Evolutionary conservation across 129 eudicot species (phyloP), one percentile per base, ranked within the genome.

Genomic region (Chrysanthemum makinoi): DNA sequence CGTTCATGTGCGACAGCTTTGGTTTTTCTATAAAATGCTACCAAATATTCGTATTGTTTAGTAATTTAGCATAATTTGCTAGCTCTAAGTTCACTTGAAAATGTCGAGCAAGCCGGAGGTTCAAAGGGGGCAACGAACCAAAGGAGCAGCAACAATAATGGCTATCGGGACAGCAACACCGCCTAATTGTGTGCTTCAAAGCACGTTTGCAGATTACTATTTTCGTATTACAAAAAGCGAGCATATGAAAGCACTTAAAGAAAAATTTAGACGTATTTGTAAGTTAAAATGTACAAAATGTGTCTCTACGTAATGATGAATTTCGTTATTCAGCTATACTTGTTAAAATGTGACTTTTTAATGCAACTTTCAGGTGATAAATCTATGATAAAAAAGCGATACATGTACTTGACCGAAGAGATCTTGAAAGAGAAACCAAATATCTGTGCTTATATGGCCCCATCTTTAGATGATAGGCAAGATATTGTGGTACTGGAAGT

Each of bases 201-300:
- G 3, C 30, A 28, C 30, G 30, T 28, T 28, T 28, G 30, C 30
- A 28, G 30, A 28, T 28, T 28, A 28, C 30, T 28, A 28, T 28
- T 28, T 28, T 28, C 30, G 30, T 3, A 28, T 28, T 28, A 28
- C 30, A 28, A 28, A 48, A 48, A 13, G 12, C 53, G 53, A 48
- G 53, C 53, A 71, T 15, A 46, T 33, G 54, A 33, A 54, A 58
- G 15, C 46, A 8, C 66, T 71, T 39, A 71, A 57, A 20, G 66
- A 71, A 46, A 71, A 71, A 60, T 71, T 71, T 11, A 43, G 13
- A 57, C 75, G 54, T 22, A 70, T 70, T 12, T 70, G 75, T 70
- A 70, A 12, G 74, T 54, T 65, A 43, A 28, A 3, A 2, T 28
- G 4, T 28, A 28, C 30, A 28, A 28, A 28, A 28, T 3, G 30